Evolutionary conservation across 306 rosid genomes (phyloP).

Genomic region (Rosa lucieae): DNA sequence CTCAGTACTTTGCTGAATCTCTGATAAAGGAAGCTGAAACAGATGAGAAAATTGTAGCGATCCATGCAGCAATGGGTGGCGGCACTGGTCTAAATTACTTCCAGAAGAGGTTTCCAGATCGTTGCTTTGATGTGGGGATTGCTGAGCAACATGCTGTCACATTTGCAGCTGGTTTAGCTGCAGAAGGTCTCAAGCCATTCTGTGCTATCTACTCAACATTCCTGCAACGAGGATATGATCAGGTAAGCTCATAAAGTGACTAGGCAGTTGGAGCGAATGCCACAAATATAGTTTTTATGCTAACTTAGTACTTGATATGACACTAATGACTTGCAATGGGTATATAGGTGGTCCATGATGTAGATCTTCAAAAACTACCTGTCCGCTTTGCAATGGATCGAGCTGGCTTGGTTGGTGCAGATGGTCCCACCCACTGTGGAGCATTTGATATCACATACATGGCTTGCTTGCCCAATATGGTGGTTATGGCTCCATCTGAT

Average conservation of each 20-base stretch:
- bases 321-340: conserved; percentile 7
- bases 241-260: conserved; percentile 41
- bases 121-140: conserved; percentile 91
- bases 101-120: conserved; percentile 79
- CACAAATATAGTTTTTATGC: not conserved
- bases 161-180: conserved; percentile 92
- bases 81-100: conserved; percentile 92
- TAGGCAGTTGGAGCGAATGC: not conserved
- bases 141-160: conserved; percentile 97
- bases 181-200: conserved; percentile 96
- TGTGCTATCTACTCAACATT: conserved; percentile 87
- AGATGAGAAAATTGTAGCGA: conserved; percentile 74
- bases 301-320: not conserved
- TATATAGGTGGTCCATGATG: conserved; percentile 79
- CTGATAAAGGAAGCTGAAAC: conserved; percentile 83
- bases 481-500: conserved; percentile 97
- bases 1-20: conserved; percentile 81
- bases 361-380: conserved; percentile 87
- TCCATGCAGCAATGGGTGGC: conserved; percentile 98
- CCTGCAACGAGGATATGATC: conserved; percentile 94
- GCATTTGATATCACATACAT: conserved; percentile 88
- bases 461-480: conserved; percentile 98
- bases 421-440: conserved; percentile 97
- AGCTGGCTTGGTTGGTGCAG: conserved; percentile 95
- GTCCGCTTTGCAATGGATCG: conserved; percentile 90